Base-by-base conservation (phyloP, 73 alveolate species). In the Symbiodinium pilosum region DNA sequence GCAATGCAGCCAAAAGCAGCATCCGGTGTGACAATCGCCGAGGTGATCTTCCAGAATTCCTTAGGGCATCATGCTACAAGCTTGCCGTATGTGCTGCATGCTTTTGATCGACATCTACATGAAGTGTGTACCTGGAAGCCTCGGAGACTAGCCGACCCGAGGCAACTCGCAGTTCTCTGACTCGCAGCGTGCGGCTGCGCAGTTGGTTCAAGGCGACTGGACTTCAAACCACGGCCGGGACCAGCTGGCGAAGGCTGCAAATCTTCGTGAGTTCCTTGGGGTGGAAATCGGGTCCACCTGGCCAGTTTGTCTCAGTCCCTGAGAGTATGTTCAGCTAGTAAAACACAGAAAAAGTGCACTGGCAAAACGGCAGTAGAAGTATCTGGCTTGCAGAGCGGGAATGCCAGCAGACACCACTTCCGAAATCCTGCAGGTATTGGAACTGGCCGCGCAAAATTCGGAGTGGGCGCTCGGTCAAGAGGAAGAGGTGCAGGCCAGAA, bases 391-490 rank as follows among this genome's bases (percentile, higher is more conserved):
- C 20, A 20, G 69, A 59, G 34, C 30, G 77, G 34, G 6, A 34
- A 59, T 59, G 77, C n/a, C n/a, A n/a, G n/a, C 41, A n/a, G 42
- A 68, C 34, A 26, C 83, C 0, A 3, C 42, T n/a, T 75, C n/a
- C n/a, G n/a, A n/a, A n/a, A n/a, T 28, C 44, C 18, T 86, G 59
- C 84, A 83, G 93, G 99, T 93, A 42, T 38, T 93, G 87, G 99
- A 93, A 51, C 68, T 93, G n/a, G 99, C 93, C 52, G 77, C 87
- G 1, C 93, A 93, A 52, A 93, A 93, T 64, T 56, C 89, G 34
- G 99, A 93, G 92, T 56, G 87, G 94, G 92, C 99, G 0, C 51
- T 93, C 86, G 99, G 93, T 1, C 93, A 93, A 43, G 99, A 93
- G 47, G 99, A 93, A 64, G 93, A 54, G 51, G 71, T 52, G 93